A percentile compares a stretch with the other conserved stretches of the same genome.
Evolutionary conservation across 2,329 filamentous ascomycete genomes (phyloP).

Genomic region (Coniella vitis): DNA sequence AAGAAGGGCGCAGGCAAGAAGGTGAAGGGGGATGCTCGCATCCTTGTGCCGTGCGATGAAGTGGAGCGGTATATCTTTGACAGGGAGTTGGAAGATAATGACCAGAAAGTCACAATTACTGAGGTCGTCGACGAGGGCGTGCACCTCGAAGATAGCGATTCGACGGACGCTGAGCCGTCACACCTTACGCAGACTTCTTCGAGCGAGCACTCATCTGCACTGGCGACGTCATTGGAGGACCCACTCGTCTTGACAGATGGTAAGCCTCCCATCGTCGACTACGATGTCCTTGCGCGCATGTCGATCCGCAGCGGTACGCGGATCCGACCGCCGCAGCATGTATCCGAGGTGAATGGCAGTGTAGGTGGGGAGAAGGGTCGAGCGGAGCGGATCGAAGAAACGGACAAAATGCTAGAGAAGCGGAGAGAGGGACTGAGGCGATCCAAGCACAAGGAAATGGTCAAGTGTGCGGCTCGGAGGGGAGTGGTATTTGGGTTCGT

Average conservation of each 20-base stretch:
- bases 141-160: slow-evolving; percentile 21
- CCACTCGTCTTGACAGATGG: not conserved
- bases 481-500: slow-evolving; percentile 49
- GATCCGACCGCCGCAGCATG: slow-evolving; percentile 28
- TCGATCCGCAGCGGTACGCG: slow-evolving; percentile 31
- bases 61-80: slow-evolving; percentile 46
- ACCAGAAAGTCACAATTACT: slow-evolving; percentile 16
- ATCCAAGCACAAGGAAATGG: slow-evolving; percentile 46
- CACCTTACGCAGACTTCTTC: not conserved
- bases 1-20: slow-evolving; percentile 26
- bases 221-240: not conserved
- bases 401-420: slow-evolving; percentile 42
- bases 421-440: slow-evolving; percentile 39
- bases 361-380: slow-evolving; percentile 49
- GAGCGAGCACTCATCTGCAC: not conserved
- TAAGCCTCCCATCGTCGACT: slow-evolving; percentile 2
- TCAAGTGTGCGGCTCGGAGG: slow-evolving; percentile 56
- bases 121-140: slow-evolving; percentile 33
- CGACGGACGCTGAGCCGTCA: not conserved
- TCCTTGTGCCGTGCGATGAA: slow-evolving; percentile 41
- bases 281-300: slow-evolving; percentile 24
- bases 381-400: slow-evolving; percentile 45
- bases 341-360: slow-evolving; percentile 48
- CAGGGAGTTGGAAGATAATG: slow-evolving; percentile 31
- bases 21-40: slow-evolving; percentile 42